Percentiles rank a stretch among this genome's conserved stretches.
Evolutionary conservation across 495 filamentous ascomycete species (phyloP).

Genomic region (Articulospora tetracladia): DNA sequence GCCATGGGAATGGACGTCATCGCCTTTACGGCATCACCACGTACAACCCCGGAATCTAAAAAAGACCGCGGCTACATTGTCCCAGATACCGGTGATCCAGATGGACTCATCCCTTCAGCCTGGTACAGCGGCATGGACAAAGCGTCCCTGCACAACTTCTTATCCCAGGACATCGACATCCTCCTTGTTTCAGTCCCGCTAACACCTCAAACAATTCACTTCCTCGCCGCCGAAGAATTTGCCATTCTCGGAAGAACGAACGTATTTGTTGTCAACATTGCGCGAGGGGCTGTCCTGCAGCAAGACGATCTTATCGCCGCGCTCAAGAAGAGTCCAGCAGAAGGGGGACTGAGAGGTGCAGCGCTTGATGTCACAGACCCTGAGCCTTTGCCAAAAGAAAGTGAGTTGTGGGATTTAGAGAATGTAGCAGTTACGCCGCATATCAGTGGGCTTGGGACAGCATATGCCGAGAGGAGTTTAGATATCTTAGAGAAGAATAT

Average conservation of each 20-base stretch:
- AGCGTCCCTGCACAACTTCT: constrained; percentile 58
- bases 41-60: constrained; percentile 48
- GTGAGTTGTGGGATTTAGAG: constrained; percentile 67
- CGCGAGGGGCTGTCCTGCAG: constrained; percentile 67
- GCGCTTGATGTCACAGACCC: constrained; percentile 86
- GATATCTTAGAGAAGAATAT: constrained; percentile 62
- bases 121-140: constrained; percentile 71
- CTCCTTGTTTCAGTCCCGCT: constrained; percentile 73
- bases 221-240: constrained; percentile 65
- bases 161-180: constrained; percentile 66
- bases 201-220: constrained; percentile 59
- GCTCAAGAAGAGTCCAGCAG: constrained; percentile 36
- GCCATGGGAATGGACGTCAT: constrained; percentile 78
- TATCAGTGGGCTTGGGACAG: constrained; percentile 57
- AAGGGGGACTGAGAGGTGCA: constrained; percentile 59
- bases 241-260: constrained; percentile 53
- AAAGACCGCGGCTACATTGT: constrained; percentile 65
- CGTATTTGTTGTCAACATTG: constrained; percentile 70
- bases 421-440: constrained; percentile 81
- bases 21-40: constrained; percentile 71
- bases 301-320: constrained; percentile 64
- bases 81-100: constrained; percentile 72
- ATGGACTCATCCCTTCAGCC: constrained; percentile 62
- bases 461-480: constrained; percentile 57
- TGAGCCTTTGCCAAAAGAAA: constrained; percentile 69